These are phyloP conservation scores for Fraxinus angustifolia DNA, from an alignment of 305 asterid genomes.

Conservation along the genomic window DNA sequence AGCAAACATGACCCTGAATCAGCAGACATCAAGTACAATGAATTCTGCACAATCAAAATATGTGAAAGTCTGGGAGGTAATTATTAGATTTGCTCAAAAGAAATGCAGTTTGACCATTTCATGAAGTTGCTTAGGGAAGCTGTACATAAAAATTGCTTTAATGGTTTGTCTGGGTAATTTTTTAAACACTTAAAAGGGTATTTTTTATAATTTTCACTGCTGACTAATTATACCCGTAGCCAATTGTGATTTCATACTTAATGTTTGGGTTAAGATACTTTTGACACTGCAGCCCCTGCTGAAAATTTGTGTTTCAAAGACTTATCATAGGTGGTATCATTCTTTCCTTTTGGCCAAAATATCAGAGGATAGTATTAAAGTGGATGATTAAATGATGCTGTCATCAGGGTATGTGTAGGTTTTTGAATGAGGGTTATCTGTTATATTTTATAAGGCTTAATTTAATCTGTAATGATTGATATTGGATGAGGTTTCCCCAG, in stretches of 20 bases:
- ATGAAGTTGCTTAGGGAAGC: background rate
- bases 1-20: constrained; percentile 67
- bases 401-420: background rate
- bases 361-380: background rate
- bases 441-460: background rate
- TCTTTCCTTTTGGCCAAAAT: background rate
- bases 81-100: background rate
- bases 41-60: constrained; percentile 82
- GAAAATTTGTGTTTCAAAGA: background rate
- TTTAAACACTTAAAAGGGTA: background rate
- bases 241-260: background rate
- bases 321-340: background rate
- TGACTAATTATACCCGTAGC: background rate
- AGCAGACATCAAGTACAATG: constrained; percentile 63
- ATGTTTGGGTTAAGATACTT: background rate
- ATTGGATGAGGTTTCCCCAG: background rate
- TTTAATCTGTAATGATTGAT: background rate
- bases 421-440: background rate
- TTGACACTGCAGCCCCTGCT: background rate
- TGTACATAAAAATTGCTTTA: background rate
- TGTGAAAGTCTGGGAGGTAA: constrained; percentile 96
- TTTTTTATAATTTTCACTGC: background rate
- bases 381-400: background rate
- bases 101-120: background rate
- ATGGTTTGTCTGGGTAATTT: background rate